Percentiles rank a stretch among this genome's conserved stretches.
Conservation (phyloP, 1,284 basidiomycete species). For the Cystobasidium slooffiae region DNA sequence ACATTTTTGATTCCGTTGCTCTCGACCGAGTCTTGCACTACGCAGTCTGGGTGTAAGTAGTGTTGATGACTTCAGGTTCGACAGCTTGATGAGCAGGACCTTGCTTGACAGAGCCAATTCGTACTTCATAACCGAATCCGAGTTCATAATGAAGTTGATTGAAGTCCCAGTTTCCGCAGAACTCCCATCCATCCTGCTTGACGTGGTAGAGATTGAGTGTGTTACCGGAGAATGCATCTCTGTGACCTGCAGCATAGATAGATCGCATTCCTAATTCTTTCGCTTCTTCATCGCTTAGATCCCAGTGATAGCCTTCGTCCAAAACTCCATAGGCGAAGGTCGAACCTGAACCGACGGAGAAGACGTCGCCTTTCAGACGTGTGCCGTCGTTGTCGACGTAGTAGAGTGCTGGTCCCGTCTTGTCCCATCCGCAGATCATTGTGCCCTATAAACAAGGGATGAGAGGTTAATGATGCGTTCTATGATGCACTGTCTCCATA, state of each 20-base stretch:
- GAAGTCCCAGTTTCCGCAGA: conserved; percentile 53
- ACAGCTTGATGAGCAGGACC: conserved; percentile 21
- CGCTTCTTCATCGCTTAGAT: conserved; percentile 90
- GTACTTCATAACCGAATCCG: conserved; percentile 43
- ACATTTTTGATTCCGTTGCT: not conserved
- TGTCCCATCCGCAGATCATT: conserved; percentile 99
- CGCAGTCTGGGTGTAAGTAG: conserved; percentile 25
- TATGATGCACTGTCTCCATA: not conserved
- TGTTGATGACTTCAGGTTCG: conserved; percentile 25
- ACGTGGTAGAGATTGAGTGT: conserved; percentile 95
- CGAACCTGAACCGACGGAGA: conserved; percentile 97
- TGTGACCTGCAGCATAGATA: conserved; percentile 96
- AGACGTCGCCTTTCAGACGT: conserved; percentile 91
- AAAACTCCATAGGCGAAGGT: conserved; percentile 99
- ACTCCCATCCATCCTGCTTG: conserved; percentile 77
- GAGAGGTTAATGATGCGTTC: not conserved
- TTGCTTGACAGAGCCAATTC: conserved; percentile 33
- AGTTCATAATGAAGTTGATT: conserved; percentile 49
- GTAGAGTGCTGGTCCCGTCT: conserved; percentile 96
- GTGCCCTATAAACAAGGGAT: conserved; percentile 68
- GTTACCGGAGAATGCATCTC: conserved; percentile 95
- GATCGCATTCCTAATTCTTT: conserved; percentile 91
- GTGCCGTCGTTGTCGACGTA: conserved; percentile 99
- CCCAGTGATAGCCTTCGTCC: conserved; percentile 81
- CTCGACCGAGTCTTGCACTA: not conserved